Evolutionary conservation across 257 asterid genomes (phyloP).

Genomic region (Nicotiana otophora): DNA sequence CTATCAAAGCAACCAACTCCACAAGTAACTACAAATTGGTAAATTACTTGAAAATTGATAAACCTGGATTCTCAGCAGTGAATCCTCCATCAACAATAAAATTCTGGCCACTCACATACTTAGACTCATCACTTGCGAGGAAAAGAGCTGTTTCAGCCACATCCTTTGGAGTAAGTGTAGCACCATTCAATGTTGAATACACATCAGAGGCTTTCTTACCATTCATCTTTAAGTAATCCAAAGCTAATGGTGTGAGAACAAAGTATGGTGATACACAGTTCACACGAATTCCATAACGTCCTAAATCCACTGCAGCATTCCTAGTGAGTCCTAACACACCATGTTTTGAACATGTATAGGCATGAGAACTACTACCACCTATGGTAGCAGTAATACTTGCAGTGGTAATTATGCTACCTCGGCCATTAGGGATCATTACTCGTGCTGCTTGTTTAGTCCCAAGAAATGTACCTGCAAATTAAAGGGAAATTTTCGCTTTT

Average conservation of each 20-base stretch:
- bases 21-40: too few relatives aligned
- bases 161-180: slow-evolving; percentile 16
- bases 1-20: too few relatives aligned
- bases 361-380: slow-evolving; percentile 21
- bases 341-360: slow-evolving; percentile 30
- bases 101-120: slow-evolving; percentile 31
- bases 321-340: slow-evolving; percentile 25
- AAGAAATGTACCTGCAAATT: slow-evolving; percentile 17
- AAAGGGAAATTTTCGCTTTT: neutral
- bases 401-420: slow-evolving; percentile 30
- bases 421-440: slow-evolving; percentile 26
- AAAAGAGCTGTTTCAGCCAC: slow-evolving; percentile 29
- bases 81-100: slow-evolving; percentile 32
- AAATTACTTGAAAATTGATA: neutral
- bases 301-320: slow-evolving; percentile 24
- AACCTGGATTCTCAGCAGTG: slow-evolving; percentile 21
- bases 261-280: slow-evolving; percentile 34
- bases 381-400: slow-evolving; percentile 14
- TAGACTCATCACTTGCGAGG: slow-evolving; percentile 29
- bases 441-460: slow-evolving; percentile 44
- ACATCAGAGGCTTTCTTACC: neutral
- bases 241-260: slow-evolving; percentile 18
- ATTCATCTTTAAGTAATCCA: neutral
- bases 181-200: slow-evolving; percentile 18
- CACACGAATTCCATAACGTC: slow-evolving; percentile 29